Evolutionary conservation across 148 eudicot genomes (phyloP).

Genomic region (Rhododendron mucronatum): DNA sequence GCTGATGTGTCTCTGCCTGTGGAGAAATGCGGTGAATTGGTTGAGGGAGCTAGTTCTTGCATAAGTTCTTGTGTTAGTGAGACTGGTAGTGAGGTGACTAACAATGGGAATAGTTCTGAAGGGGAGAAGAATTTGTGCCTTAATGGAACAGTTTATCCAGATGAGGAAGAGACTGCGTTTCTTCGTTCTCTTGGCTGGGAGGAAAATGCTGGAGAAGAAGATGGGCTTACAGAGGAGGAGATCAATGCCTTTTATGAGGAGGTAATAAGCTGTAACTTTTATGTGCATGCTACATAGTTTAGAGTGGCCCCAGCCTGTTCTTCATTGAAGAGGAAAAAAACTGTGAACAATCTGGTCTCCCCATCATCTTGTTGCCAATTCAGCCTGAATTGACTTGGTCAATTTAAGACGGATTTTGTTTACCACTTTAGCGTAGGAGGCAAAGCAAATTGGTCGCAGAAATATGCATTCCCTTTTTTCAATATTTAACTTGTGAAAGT

Average conservation of each 20-base stretch:
- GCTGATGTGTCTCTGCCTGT: constrained; percentile 24
- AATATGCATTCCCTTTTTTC: background rate
- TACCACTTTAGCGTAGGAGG: background rate
- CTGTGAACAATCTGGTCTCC: background rate
- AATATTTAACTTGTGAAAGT: background rate
- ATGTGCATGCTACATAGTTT: background rate
- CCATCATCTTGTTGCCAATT: background rate
- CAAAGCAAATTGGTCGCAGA: no score
- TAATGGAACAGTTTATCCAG: constrained; percentile 35
- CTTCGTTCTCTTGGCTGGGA: constrained; percentile 94
- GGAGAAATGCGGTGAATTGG: constrained; percentile 34
- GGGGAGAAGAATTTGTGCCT: constrained; percentile 31
- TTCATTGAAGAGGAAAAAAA: background rate
- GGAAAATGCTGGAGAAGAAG: constrained; percentile 72
- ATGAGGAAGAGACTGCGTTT: constrained; percentile 75
- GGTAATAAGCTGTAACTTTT: constrained; percentile 30
- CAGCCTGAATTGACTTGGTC: background rate
- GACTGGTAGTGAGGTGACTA: constrained; percentile 30
- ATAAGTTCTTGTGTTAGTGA: constrained; percentile 19
- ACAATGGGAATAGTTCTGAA: constrained; percentile 39
- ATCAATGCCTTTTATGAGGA: constrained; percentile 66
- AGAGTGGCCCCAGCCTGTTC: background rate
- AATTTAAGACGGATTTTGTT: background rate
- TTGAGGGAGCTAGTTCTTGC: constrained; percentile 21
- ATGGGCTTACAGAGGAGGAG: constrained; percentile 91